A percentile compares a stretch with the other conserved stretches of the same genome.
phyloP scores from a whole-genome alignment of 768 basidiomycete species.

The Russula vinacea region DNA sequence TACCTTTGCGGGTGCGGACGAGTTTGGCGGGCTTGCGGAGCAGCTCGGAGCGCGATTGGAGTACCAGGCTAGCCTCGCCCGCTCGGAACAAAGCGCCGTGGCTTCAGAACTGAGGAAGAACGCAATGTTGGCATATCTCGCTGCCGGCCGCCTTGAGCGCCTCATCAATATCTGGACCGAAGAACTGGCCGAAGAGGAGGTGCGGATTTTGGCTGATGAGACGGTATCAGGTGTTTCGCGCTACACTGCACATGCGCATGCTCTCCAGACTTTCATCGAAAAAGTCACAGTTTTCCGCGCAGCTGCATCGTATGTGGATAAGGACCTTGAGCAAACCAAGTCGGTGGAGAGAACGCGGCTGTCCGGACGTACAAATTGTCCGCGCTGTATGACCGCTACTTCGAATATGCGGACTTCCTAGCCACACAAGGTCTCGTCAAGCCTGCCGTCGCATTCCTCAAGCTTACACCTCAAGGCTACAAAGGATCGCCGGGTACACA shows the following conservation, averaged over 20 bases:
- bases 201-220: constrained; percentile 42
- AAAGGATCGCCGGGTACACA: constrained; percentile 50
- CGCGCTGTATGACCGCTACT: constrained; percentile 85
- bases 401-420: constrained; percentile 92
- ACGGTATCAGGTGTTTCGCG: constrained; percentile 47
- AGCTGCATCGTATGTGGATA: constrained; percentile 77
- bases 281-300: constrained; percentile 93
- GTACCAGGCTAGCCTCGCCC: constrained; percentile 66
- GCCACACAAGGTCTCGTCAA: constrained; percentile 86
- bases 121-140: constrained; percentile 90
- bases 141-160: constrained; percentile 83
- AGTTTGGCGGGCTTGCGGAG: constrained; percentile 85
- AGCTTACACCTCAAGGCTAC: constrained; percentile 76
- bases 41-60: constrained; percentile 90
- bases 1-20: constrained; percentile 83
- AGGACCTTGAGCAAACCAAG: constrained; percentile 51
- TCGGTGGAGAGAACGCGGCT: constrained; percentile 43
- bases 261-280: constrained; percentile 91
- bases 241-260: constrained; percentile 79
- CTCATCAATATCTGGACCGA: constrained; percentile 89
- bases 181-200: constrained; percentile 86
- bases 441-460: constrained; percentile 76
- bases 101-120: constrained; percentile 66
- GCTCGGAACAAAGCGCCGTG: constrained; percentile 48
- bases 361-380: constrained; percentile 78